These are phyloP conservation scores for Ascochyta pisi DNA, from an alignment of 2,329 filamentous ascomycete genomes.

Conservation along the genomic window DNA sequence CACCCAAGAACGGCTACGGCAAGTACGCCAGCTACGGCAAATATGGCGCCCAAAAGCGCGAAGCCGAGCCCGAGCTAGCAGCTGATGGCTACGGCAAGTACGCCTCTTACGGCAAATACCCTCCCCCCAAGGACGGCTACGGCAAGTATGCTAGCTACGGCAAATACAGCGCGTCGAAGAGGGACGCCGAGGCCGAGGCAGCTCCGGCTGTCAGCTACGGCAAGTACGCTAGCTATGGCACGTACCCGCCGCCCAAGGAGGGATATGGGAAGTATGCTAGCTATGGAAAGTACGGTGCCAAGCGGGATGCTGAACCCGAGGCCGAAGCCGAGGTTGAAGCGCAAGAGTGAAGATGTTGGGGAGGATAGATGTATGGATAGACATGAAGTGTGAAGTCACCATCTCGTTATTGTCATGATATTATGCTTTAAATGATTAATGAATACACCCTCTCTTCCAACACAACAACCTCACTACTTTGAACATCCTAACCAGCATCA, in stretches of 20 bases:
- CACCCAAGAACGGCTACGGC: slow-evolving; percentile 23
- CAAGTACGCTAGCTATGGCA: slow-evolving; percentile 14
- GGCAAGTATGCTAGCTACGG: slow-evolving; percentile 26
- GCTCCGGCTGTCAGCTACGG: slow-evolving; percentile 13
- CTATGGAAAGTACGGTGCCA: slow-evolving; percentile 22
- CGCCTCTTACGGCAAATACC: slow-evolving; percentile 15
- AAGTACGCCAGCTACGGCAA: slow-evolving; percentile 21
- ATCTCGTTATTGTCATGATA: too few relatives aligned
- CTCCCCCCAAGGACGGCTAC: slow-evolving; percentile 19
- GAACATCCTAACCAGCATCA: too few relatives aligned
- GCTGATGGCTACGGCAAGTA: slow-evolving; percentile 14
- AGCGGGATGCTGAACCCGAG: neutral
- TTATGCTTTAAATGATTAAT: too few relatives aligned
- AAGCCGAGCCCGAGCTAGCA: slow-evolving; percentile 4
- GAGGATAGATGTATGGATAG: too few relatives aligned
- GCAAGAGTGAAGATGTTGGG: neutral
- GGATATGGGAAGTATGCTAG: slow-evolving; percentile 26
- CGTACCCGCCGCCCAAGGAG: slow-evolving; percentile 18
- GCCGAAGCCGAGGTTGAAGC: neutral
- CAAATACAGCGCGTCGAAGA: slow-evolving; percentile 11
- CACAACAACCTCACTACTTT: too few relatives aligned
- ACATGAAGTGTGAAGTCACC: too few relatives aligned
- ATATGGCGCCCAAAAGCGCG: slow-evolving; percentile 2
- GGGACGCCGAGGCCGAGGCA: slow-evolving; percentile 5
- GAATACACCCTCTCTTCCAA: too few relatives aligned